Evolutionary conservation across 371 early-diverging fungal genomes (phyloP), one percentile per base, ranked within the genome.

Genomic region (Phascolomyces articulosus): DNA sequence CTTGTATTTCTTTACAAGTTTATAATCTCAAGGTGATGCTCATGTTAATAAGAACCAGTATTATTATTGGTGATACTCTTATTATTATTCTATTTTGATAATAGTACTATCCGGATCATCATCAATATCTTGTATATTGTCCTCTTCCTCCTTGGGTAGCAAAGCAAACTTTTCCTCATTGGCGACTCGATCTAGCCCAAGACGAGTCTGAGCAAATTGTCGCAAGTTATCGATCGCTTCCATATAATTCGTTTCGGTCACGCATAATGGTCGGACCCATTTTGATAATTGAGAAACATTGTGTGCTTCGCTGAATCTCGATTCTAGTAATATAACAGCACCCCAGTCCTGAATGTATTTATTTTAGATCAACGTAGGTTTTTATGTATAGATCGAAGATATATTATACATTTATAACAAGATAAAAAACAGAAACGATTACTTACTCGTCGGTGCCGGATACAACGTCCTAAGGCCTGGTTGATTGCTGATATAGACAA

Each of bases 381-480:
- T n/a, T n/a, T n/a, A n/a, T n/a, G n/a, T n/a, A n/a, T n/a, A n/a
- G n/a, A n/a, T n/a, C n/a, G n/a, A n/a, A n/a, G n/a, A n/a, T n/a
- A n/a, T n/a, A n/a, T n/a, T n/a, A n/a, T n/a, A n/a, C n/a, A n/a
- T n/a, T n/a, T n/a, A n/a, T n/a, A n/a, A n/a, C n/a, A 13, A 44
- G 0, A 44, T 34, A 34, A 9, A 34, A 9, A 13, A 13, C 44
- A 44, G 6, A n/a, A 41, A 2, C 8, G 44, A 0, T 51, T 84
- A 27, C 51, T 62, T 69, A 78, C 98, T 55, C 89, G 85, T 60
- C 86, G 83, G 68, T 98, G 99, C n/a, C 99, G 85, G 38, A 98
- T 90, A 59, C 92, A 94, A 55, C 99, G 78, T 15, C 99, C 99
- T 15, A 98, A 69, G 0, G 98, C 98, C 75, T 98, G 98, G 69